Conservation (phyloP, 306 rosid species). For the Castanea sativa region DNA sequence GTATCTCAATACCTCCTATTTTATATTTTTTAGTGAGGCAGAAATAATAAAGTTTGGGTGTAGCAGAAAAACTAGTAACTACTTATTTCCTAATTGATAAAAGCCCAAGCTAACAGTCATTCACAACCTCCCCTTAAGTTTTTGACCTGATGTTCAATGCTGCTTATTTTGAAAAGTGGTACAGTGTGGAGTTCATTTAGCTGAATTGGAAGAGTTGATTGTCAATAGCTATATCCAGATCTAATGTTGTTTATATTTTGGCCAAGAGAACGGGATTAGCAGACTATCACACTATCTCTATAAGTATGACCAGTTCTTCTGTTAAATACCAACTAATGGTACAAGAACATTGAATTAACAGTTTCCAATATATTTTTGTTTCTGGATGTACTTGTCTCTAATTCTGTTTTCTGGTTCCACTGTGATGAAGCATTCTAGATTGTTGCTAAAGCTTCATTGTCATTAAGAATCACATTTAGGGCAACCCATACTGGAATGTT, state of each 20-base stretch:
- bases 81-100: not conserved
- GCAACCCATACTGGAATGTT: not conserved
- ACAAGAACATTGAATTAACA: not conserved
- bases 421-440: not conserved
- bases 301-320: not conserved
- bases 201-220: not conserved
- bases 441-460: not conserved
- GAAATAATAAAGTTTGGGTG: not conserved
- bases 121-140: not conserved
- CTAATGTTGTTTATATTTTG: not conserved
- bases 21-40: not conserved
- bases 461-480: not conserved
- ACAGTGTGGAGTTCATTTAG: not conserved
- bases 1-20: not conserved
- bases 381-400: not conserved
- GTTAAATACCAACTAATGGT: not conserved
- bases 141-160: not conserved
- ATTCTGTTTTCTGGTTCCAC: not conserved
- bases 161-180: not conserved
- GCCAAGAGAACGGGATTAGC: not conserved
- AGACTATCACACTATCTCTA: not conserved
- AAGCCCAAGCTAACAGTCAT: not conserved
- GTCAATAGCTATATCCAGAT: not conserved
- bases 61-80: not conserved
- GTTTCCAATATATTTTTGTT: not conserved